Base-by-base conservation (phyloP, 768 basidiomycete species). In the Amanita pseudoporphyria region DNA sequence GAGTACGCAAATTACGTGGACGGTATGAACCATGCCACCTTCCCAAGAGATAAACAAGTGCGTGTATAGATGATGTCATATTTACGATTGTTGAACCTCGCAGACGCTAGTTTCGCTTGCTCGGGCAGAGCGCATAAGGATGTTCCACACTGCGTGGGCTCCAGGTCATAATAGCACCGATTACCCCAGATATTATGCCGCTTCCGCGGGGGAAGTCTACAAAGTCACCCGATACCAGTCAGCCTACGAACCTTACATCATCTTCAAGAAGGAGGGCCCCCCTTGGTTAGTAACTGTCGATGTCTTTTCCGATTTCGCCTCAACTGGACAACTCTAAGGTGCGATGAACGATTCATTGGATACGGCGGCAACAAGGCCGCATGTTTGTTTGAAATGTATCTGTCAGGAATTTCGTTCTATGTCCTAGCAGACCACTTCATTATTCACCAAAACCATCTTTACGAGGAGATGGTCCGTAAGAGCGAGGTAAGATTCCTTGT, bases 281-380 rank as follows among this genome's bases (percentile, higher is more conserved):
- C 84, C 85, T 19, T 91, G 87, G 87, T 86, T 54, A 32, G 71
- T 57, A 10, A 26, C 18, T 31, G 53, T 33, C 26, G 26, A 28
- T 28, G 7, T 39, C 47, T 40, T 16, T 19, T 9, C 30, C 46
- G 6, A 52, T 42, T 38, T n/a, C 16, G 49, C 40, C 39, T 39
- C 21, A 19, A 43, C 39, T 32, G 16, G 30, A 28, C n/a, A 22
- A 43, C 57, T 21, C n/a, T 37, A 52, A 90, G 88, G 88, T 93
- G 90, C 58, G 89, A 93, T 57, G 89, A 92, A 61, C 78, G 89
- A 30, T 94, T 94, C 59, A 74, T 91, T 40, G 91, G 91, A 1
- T 93, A 93, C 62, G 91, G 91, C 3, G 88, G 82, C 1, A 94
- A 94, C 71, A 94, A 94, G 63, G 91, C 91, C 1, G 90, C 92